Evolutionary conservation across 1,139 yeast species (phyloP), one percentile per base, ranked within the genome.

Genomic region (Williopsis jadinii): DNA sequence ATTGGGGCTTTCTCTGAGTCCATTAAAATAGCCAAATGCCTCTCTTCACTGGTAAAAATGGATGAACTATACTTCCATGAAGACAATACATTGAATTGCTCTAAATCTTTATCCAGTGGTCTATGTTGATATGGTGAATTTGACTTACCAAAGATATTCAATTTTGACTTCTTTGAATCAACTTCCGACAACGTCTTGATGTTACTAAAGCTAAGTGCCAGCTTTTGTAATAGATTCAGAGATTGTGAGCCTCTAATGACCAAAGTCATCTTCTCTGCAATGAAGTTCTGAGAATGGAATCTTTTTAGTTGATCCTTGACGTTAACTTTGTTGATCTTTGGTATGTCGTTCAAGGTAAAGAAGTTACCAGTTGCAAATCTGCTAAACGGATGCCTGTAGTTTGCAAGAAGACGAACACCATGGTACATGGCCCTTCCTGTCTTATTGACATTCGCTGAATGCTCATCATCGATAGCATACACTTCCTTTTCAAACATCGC

Each of bases 331-430:
- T 67, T 54, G 19, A 60, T 46, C 5, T 62, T 54, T 0, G 85
- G 83, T 3, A 67, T 64, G 15, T 67, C 76, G 37, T 75, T 75
- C 41, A 84, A 64, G 0, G 90, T 80, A 24, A 62, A 52, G 44
- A 70, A 71, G 55, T 81, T 81, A 14, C 94, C 94, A 0, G 94
- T 84, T 11, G 87, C 77, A 54, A 84, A 84, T 28, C 84, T 78
- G 52, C 73, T 71, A 57, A 75, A 82, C 1, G 88, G 88, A 57
- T 83, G 81, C 0, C 51, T 31, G 2, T 56, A 40, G 41, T 64
- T 63, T 2, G 83, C 66, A 13, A 81, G 51, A 9, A 77, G 47
- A 41, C 79, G 68, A n/a, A 74, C 54, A 0, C 79, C 83, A 49
- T 83, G 87, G 48, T 70, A 77, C 29, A 78, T 52, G 0, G 75